phyloP scores from a whole-genome alignment of 2,329 filamentous ascomycete species.

The Fusarium torulosum region DNA sequence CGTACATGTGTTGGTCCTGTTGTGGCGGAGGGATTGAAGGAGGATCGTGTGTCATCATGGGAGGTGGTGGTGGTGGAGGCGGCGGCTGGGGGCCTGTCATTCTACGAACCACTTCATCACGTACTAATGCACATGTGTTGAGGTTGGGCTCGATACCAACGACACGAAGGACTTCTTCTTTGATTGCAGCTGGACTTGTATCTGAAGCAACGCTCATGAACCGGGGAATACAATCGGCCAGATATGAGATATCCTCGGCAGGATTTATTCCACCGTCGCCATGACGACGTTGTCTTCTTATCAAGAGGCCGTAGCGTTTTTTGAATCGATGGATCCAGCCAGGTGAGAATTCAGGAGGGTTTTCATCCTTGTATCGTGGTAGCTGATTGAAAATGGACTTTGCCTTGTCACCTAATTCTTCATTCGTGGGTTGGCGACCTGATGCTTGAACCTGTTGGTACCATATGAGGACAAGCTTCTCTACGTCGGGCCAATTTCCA shows the following conservation, averaged over 20 bases:
- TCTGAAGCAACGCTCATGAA: constrained; percentile 70
- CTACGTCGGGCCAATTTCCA: constrained; percentile 74
- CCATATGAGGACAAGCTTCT: constrained; percentile 69
- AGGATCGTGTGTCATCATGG: constrained; percentile 45
- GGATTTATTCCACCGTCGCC: constrained; percentile 61
- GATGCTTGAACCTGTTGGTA: constrained; percentile 64
- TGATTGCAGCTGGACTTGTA: constrained; percentile 70
- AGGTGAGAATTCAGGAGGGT: constrained; percentile 71
- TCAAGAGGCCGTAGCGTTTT: constrained; percentile 70
- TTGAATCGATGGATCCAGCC: constrained; percentile 76
- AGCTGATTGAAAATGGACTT: constrained; percentile 70
- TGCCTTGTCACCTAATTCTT: constrained; percentile 72
- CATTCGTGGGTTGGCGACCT: constrained; percentile 71
- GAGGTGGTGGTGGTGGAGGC: constrained; percentile 34
- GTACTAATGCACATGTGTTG: constrained; percentile 67
- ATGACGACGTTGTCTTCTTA: constrained; percentile 67
- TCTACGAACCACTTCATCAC: constrained; percentile 67
- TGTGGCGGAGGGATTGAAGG: constrained; percentile 49
- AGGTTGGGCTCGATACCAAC: constrained; percentile 68
- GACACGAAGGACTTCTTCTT: constrained; percentile 67
- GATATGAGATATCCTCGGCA: constrained; percentile 69
- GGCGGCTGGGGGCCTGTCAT: constrained; percentile 43
- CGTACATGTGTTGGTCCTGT: constrained; percentile 57
- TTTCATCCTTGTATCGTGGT: constrained; percentile 70
- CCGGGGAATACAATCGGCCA: constrained; percentile 70